phyloP scores from a whole-genome alignment of 495 filamentous ascomycete genomes.

The Cercophora sp. region DNA sequence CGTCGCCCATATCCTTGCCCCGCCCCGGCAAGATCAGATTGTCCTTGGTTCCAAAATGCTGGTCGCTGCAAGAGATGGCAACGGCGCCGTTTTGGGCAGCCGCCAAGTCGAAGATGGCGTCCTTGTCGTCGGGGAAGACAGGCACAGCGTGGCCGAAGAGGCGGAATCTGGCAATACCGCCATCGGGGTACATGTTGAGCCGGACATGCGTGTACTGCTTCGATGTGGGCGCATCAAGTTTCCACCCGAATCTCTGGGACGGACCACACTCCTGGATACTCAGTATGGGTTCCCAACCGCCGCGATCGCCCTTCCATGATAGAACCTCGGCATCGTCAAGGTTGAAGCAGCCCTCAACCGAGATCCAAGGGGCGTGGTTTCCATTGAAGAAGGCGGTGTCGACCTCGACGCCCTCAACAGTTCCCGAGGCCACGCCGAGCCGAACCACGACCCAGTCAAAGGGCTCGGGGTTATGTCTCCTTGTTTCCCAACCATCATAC shows the following conservation, averaged over 20 bases:
- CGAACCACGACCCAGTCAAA: slow-evolving; percentile 83
- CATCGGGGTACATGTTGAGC: slow-evolving; percentile 88
- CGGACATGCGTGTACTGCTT: slow-evolving; percentile 81
- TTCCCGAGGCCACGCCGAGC: slow-evolving; percentile 74
- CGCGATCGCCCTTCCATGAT: slow-evolving; percentile 51
- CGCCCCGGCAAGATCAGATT: slow-evolving; percentile 83
- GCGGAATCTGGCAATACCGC: slow-evolving; percentile 84
- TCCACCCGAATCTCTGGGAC: slow-evolving; percentile 73
- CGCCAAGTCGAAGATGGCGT: slow-evolving; percentile 73
- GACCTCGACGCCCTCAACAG: slow-evolving; percentile 74
- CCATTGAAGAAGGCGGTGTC: slow-evolving; percentile 85
- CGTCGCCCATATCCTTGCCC: slow-evolving; percentile 89
- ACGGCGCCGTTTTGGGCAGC: slow-evolving; percentile 79
- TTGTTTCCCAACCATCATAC: slow-evolving; percentile 96
- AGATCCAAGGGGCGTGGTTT: slow-evolving; percentile 81
- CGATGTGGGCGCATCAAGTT: slow-evolving; percentile 52
- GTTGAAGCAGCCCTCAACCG: slow-evolving; percentile 72
- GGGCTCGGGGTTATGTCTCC: slow-evolving; percentile 72
- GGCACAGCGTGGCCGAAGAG: slow-evolving; percentile 76
- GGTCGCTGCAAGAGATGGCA: slow-evolving; percentile 70
- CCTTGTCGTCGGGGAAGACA: slow-evolving; percentile 58
- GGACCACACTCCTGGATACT: slow-evolving; percentile 68
- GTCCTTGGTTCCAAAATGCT: slow-evolving; percentile 80
- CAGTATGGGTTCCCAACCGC: slow-evolving; percentile 71
- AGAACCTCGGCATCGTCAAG: slow-evolving; percentile 57